Evolutionary conservation across 2,329 filamentous ascomycete genomes (phyloP).

Genomic region (Calycina herbarum): DNA sequence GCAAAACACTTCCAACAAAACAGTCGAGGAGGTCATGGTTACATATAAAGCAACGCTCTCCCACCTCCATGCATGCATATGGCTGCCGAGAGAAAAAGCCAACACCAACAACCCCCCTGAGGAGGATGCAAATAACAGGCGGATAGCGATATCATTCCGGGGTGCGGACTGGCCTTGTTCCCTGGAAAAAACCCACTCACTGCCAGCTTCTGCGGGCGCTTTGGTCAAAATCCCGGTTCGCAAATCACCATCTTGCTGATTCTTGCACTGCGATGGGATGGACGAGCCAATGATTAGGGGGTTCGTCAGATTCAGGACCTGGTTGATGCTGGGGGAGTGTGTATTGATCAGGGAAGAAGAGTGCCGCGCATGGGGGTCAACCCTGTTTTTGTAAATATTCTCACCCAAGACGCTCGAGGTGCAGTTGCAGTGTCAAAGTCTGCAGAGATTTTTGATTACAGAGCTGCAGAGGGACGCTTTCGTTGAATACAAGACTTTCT

Average conservation of each 20-base stretch:
- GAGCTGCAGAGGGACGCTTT: no score
- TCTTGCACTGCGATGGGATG: background rate
- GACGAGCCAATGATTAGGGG: background rate
- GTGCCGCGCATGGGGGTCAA: no score
- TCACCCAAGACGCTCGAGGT: no score
- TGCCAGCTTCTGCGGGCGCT: background rate
- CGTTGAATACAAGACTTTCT: no score
- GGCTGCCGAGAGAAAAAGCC: background rate
- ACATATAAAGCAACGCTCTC: background rate
- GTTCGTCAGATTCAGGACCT: background rate
- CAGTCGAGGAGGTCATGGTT: background rate
- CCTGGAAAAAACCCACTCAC: background rate
- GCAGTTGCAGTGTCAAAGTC: no score
- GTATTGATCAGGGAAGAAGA: background rate
- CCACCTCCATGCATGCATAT: background rate
- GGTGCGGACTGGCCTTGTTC: background rate
- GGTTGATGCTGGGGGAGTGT: background rate
- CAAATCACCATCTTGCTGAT: background rate
- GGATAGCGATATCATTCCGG: background rate
- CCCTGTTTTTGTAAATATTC: no score
- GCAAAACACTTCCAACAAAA: background rate
- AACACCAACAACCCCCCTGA: background rate
- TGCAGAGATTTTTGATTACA: no score
- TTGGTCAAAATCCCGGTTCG: background rate
- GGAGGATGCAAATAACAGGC: background rate